These are phyloP conservation scores for Neurospora discreta DNA, from an alignment of 495 filamentous ascomycete species.

Conservation along the genomic window DNA sequence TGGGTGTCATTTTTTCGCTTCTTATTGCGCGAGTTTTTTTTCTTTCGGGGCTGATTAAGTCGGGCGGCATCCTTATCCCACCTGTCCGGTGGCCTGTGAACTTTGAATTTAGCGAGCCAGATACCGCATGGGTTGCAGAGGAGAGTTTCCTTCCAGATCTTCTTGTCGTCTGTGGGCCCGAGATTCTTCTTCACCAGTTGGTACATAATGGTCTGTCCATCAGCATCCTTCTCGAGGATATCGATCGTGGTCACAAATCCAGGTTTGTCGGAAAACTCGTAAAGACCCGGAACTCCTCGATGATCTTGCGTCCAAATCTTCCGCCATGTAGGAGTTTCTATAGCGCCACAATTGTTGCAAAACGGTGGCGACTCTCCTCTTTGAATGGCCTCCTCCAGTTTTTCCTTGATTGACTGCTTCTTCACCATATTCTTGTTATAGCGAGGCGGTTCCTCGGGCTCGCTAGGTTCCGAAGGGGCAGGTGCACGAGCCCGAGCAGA, in stretches of 20 bases:
- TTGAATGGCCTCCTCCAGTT: constrained; percentile 53
- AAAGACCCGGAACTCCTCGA: constrained; percentile 47
- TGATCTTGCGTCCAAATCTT: constrained; percentile 69
- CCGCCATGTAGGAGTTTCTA: constrained; percentile 92
- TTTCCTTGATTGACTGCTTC: constrained; percentile 51
- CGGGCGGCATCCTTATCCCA: constrained; percentile 61
- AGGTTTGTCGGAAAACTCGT: constrained; percentile 56
- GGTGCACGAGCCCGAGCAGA: constrained; percentile 17
- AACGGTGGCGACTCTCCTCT: constrained; percentile 70
- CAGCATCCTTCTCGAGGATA: constrained; percentile 46
- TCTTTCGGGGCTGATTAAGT: constrained; percentile 36
- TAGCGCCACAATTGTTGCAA: constrained; percentile 85
- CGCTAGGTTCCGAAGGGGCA: constrained; percentile 11
- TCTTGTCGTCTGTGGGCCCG: constrained; percentile 42
- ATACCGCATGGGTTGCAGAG: constrained; percentile 95
- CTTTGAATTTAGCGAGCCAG: constrained; percentile 80
- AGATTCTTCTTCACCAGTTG: constrained; percentile 71
- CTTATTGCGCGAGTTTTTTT: constrained; percentile 32
- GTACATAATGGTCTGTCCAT: constrained; percentile 49
- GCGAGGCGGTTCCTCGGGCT: constrained; percentile 10
- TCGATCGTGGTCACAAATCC: constrained; percentile 54
- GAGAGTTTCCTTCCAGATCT: constrained; percentile 54
- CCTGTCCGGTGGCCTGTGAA: constrained; percentile 67
- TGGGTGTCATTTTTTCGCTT: constrained; percentile 33
- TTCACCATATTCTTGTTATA: constrained; percentile 42